These are phyloP conservation scores for Atkinsonella hypoxylon DNA, from an alignment of 2,329 filamentous ascomycete genomes.

Conservation along the genomic window DNA sequence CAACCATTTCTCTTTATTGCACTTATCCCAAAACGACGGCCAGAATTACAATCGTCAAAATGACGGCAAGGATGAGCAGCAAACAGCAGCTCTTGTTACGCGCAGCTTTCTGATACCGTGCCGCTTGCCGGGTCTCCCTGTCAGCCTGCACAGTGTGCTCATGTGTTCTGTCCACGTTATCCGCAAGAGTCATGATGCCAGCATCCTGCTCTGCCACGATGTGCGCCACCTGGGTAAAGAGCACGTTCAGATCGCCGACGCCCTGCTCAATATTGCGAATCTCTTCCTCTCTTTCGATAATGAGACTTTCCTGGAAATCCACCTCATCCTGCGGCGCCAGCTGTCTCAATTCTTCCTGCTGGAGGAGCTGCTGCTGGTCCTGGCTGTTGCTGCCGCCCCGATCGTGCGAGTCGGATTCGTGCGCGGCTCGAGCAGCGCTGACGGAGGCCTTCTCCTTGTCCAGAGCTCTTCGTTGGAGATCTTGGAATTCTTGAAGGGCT, in stretches of 20 bases:
- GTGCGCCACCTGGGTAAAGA: slow-evolving; percentile 96
- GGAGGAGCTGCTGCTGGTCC: slow-evolving; percentile 37
- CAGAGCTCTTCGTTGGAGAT: slow-evolving; percentile 76
- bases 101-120: slow-evolving; percentile 88
- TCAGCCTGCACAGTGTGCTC: slow-evolving; percentile 79
- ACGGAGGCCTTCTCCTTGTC: slow-evolving; percentile 88
- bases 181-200: slow-evolving; percentile 75
- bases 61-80: slow-evolving; percentile 75
- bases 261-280: slow-evolving; percentile 97
- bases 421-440: slow-evolving; percentile 66
- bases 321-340: slow-evolving; percentile 89
- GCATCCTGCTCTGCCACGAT: slow-evolving; percentile 89
- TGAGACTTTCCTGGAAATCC: slow-evolving; percentile 91
- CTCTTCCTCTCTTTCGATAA: slow-evolving; percentile 91
- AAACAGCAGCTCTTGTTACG: slow-evolving; percentile 91
- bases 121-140: slow-evolving; percentile 71
- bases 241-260: slow-evolving; percentile 87
- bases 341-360: slow-evolving; percentile 63
- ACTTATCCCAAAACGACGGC: slow-evolving; percentile 66
- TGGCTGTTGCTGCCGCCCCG: slow-evolving; percentile 12
- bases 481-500: slow-evolving; percentile 82
- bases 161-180: slow-evolving; percentile 75
- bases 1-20: too few species aligned
- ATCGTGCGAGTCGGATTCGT: slow-evolving; percentile 42
- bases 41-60: slow-evolving; percentile 78